Base-by-base conservation (phyloP, 331 rosid species). In the Acacia pycnantha region DNA sequence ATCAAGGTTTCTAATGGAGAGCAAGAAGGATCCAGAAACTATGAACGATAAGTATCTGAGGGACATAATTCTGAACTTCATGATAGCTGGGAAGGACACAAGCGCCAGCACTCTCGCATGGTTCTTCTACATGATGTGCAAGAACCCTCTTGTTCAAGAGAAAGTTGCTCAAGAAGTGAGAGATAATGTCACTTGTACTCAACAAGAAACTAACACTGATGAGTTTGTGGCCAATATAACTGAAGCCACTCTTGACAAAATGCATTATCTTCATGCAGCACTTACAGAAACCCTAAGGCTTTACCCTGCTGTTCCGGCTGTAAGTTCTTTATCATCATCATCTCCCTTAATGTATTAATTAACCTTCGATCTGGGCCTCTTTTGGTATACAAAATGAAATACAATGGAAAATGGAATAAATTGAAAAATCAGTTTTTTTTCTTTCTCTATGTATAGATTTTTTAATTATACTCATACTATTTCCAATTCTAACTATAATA, bases 41-140 rank as follows among this genome's bases (percentile, higher is more conserved):
- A 90, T 92, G 92, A 89, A 82, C 12, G 94, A 94, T 70, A 53
- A 73, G 33, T 93, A 89, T 87, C 75, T 91, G 61, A 90, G 97
- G 77, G 97, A 95, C 8, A 90, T 93, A 81, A 92, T 91, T 77
- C 85, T 93, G 65, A 95, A 84, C 78, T 93, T 95, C 61, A 87
- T 95, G 85, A 77, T 95, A 41, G 97, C 97, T 43, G 95, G 97
- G 2, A 93, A 91, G 73, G 97, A 93, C 85, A 51, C 97, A 0
- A 90, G 87, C 80, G 98, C 95, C 64, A 89, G 70, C 24, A 91
- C 98, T 35, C 87, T 93, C 4, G 90, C 97, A n/a, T 95, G 97
- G 97, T 90, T 95, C 91, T 81, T 91, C 82, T 90, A 88, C 89
- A 82, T 93, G 92, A 76, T 95, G 1, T 87, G 95, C 88, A 93